Evolutionary conservation across 176 grass and related monocot species (phyloP).

Genomic region (Oryza glumipatula): DNA sequence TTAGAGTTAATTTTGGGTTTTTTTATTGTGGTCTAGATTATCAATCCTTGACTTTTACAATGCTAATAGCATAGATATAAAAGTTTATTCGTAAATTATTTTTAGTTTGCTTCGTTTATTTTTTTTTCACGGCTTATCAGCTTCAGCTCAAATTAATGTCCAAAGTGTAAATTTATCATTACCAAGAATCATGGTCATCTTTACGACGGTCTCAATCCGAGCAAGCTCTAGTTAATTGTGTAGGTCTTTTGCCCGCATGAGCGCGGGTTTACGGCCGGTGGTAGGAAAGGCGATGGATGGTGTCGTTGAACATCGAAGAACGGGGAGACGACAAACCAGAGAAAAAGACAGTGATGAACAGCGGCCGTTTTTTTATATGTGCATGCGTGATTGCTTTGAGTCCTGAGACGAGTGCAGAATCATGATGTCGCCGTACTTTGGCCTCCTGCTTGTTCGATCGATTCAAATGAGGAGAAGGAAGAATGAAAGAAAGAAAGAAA

Average conservation of each 20-base stretch:
- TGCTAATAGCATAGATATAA: too few species aligned
- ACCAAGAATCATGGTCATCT: background rate
- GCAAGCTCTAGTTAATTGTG: background rate
- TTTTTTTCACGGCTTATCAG: too few species aligned
- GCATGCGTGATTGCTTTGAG: conserved; percentile 53
- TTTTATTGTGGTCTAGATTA: too few species aligned
- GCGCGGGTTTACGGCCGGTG: conserved; percentile 48
- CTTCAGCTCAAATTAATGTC: too few species aligned
- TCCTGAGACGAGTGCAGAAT: conserved; percentile 42
- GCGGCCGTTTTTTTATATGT: conserved; percentile 26
- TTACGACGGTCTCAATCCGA: background rate
- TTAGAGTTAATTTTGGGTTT: too few species aligned
- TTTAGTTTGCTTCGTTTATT: too few species aligned
- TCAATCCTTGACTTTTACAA: too few species aligned
- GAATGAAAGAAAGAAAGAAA: background rate
- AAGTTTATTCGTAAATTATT: too few species aligned
- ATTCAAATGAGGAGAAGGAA: conserved; percentile 16
- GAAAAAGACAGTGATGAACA: background rate
- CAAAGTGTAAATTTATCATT: too few species aligned
- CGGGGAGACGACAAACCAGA: conserved; percentile 38
- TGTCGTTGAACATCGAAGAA: conserved; percentile 52
- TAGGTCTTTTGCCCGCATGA: conserved; percentile 45
- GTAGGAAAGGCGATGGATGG: conserved; percentile 22
- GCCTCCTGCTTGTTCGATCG: background rate
- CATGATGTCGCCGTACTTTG: conserved; percentile 66